Percentiles rank a stretch among this genome's conserved stretches.
Conservation (phyloP, 1,139 yeast genomes). For the Geotrichum klebahnii region DNA sequence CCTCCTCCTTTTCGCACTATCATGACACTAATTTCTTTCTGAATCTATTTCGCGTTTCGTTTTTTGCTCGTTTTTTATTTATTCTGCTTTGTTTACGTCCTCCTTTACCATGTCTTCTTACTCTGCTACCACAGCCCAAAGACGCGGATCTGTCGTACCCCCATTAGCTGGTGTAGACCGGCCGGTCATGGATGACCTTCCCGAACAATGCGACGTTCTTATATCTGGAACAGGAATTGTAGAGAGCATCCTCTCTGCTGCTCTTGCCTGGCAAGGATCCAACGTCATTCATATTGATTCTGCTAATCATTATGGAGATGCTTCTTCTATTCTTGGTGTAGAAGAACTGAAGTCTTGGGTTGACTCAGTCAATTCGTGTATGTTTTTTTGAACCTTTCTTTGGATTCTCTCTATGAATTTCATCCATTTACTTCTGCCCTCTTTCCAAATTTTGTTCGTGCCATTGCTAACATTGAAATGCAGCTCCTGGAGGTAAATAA, state of each 20-base stretch:
- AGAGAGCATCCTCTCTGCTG: slow-evolving; percentile 87
- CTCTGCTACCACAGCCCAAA: slow-evolving; percentile 40
- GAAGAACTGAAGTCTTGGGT: slow-evolving; percentile 86
- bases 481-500: neutral
- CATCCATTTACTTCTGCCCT: no score
- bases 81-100: no score
- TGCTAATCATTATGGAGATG: slow-evolving; percentile 82
- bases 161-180: slow-evolving; percentile 73
- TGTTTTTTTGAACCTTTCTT: no score
- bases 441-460: no score
- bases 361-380: slow-evolving; percentile 46
- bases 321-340: slow-evolving; percentile 76
- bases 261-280: slow-evolving; percentile 94
- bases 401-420: no score
- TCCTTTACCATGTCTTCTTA: slow-evolving; percentile 40
- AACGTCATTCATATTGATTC: slow-evolving; percentile 83
- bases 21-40: no score
- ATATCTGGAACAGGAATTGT: slow-evolving; percentile 89
- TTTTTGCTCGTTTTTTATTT: no score
- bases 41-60: no score
- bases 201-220: slow-evolving; percentile 65
- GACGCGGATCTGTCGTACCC: slow-evolving; percentile 76
- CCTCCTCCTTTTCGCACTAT: no score
- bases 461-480: no score
- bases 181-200: slow-evolving; percentile 43